Conservation (phyloP, 352 stramenopile genomes). For the Globisporangium spinosum region DNA sequence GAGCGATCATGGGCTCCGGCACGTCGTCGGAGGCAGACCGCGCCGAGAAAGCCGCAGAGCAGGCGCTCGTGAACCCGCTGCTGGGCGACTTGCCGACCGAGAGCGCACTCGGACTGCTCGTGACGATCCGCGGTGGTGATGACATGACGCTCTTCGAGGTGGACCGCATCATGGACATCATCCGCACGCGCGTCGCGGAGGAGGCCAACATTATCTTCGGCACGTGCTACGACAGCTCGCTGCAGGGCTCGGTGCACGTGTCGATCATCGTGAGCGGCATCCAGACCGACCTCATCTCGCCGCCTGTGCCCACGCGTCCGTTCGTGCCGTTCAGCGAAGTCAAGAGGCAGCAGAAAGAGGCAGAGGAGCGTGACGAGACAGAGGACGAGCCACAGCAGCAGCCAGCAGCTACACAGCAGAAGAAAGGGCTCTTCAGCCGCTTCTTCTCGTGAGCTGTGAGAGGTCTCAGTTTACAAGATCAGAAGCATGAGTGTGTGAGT, state of each 20-base stretch:
- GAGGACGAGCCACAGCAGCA: slow-evolving; percentile 21
- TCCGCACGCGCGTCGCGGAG: slow-evolving; percentile 68
- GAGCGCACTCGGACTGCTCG: slow-evolving; percentile 90
- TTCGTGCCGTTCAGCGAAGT: slow-evolving; percentile 43
- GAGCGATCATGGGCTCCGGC: slow-evolving; percentile 95
- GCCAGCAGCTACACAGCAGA: slow-evolving; percentile 18
- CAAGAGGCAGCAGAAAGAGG: slow-evolving; percentile 29
- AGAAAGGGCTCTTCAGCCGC: slow-evolving; percentile 58
- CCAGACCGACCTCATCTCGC: slow-evolving; percentile 80
- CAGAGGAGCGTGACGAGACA: slow-evolving; percentile 13
- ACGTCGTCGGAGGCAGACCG: slow-evolving; percentile 63
- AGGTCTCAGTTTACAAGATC: background rate
- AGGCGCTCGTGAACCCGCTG: slow-evolving; percentile 94
- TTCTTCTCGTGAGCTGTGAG: slow-evolving; percentile 46
- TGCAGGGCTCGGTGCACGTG: slow-evolving; percentile 78
- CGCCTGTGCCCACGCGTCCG: slow-evolving; percentile 48
- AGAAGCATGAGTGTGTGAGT: background rate
- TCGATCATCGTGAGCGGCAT: slow-evolving; percentile 89
- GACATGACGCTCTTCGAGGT: slow-evolving; percentile 94
- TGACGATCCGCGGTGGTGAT: slow-evolving; percentile 93
- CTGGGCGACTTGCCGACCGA: slow-evolving; percentile 92
- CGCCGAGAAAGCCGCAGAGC: slow-evolving; percentile 88
- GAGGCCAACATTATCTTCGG: slow-evolving; percentile 90
- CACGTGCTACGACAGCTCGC: slow-evolving; percentile 82
- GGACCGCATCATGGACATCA: slow-evolving; percentile 87